Base-by-base conservation (phyloP, 2,329 filamentous ascomycete species). In the Xylariaceae sp. region DNA sequence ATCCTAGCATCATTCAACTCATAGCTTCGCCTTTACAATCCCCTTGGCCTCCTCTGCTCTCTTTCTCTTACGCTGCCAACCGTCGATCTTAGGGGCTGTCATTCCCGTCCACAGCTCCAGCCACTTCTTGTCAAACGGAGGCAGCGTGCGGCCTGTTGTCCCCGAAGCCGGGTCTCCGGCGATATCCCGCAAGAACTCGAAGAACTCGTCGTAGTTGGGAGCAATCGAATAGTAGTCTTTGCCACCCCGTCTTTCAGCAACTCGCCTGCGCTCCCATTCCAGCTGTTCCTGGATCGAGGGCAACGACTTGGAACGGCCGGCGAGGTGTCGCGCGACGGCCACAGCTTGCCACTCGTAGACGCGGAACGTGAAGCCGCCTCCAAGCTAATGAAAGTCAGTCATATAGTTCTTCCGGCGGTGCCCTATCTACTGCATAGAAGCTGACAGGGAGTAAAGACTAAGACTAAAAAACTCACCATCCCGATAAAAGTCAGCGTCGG, bases 51-150 rank as follows among this genome's bases (percentile, higher is more conserved):
- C 63, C 44, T 70, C 68, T 0, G 70, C 70, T 46, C 63, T 67
- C 48, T 64, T 64, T 42, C 64, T 65, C 50, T 67, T 66, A 4
- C 63, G 54, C 45, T 70, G 65, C 54, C 70, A 73, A 1, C 64
- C 63, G 37, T 61, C 58, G 10, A 70, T 63, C 58, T 73, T 73
- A 9, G 65, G 50, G 1, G 50, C 57, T 2, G 68, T 61, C 69
- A 73, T 73, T 0, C 64, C 62, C 21, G 62, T 62, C 70, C 71
- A 73, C 3, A 68, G 40, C 2, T 70, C 67, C 1, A 71, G 52
- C 75, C 75, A 77, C 20, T 69, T 69, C 21, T 70, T 68, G 12
- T 79, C 72, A 50, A 79, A 81, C 2, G 66, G 68, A 1, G 77
- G 77, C 26, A 81, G 59, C 10, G 63, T 63, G 6, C 77, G 70